These are phyloP conservation scores for Medicago truncatula DNA, from an alignment of 306 rosid genomes.

Conservation along the genomic window DNA sequence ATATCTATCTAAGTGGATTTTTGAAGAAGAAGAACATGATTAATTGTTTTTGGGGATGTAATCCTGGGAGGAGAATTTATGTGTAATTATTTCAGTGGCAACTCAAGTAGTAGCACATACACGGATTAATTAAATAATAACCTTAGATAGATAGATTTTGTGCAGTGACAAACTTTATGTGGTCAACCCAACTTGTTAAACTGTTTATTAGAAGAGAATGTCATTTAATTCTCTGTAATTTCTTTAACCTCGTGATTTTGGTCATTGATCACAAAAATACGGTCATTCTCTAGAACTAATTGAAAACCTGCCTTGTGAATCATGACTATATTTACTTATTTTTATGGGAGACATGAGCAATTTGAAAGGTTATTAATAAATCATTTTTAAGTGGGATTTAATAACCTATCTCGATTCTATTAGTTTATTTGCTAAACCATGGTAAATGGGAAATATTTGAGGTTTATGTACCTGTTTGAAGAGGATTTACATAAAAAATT, in stretches of 20 bases:
- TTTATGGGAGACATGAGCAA: slow-evolving; percentile 26
- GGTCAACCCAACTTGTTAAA: slow-evolving; percentile 29
- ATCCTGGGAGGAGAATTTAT: slow-evolving; percentile 22
- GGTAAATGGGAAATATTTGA: slow-evolving; percentile 12
- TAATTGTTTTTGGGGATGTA: slow-evolving; percentile 27
- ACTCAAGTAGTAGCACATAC: slow-evolving; percentile 18
- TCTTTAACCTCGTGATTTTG: background rate
- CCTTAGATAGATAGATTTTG: slow-evolving; percentile 18
- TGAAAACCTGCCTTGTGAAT: slow-evolving; percentile 10
- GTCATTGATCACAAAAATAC: slow-evolving; percentile 22
- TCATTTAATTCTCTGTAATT: slow-evolving; percentile 6
- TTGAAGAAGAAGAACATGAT: background rate
- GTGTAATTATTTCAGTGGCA: slow-evolving; percentile 19
- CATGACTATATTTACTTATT: slow-evolving; percentile 16
- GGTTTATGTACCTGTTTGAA: background rate
- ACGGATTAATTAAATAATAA: slow-evolving; percentile 20
- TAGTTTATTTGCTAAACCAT: background rate
- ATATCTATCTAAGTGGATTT: slow-evolving; percentile 21
- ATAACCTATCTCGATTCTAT: too few species aligned
- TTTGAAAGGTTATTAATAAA: slow-evolving; percentile 27
- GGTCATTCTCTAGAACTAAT: slow-evolving; percentile 1
- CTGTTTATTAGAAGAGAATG: slow-evolving; percentile 8
- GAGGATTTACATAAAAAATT: slow-evolving; percentile 18
- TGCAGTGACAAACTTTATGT: slow-evolving; percentile 25
- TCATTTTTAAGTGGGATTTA: too few species aligned